A percentile compares a stretch with the other conserved stretches of the same genome.
Conservation (phyloP, 257 asterid genomes). For the Cynanchum wilfordii region DNA sequence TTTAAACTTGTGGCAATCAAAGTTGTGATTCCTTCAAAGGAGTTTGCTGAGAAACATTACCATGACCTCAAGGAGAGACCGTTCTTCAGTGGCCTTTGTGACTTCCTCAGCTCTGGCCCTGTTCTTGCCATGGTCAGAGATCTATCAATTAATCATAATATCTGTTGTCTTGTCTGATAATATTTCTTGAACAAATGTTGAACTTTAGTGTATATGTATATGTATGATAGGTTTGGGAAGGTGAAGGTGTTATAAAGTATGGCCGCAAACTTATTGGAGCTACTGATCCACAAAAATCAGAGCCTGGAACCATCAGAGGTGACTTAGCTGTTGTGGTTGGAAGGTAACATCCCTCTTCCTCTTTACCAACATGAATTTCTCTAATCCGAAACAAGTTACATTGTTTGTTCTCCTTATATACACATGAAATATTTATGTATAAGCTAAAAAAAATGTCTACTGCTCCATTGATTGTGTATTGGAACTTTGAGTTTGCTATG, state of each 20-base stretch:
- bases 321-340: slow-evolving; percentile 95
- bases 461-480: neutral
- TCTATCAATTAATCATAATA: slow-evolving; percentile 5
- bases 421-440: neutral
- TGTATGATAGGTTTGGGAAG: slow-evolving; percentile 89
- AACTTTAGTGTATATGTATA: slow-evolving; percentile 1
- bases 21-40: slow-evolving; percentile 80
- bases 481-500: neutral
- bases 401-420: neutral
- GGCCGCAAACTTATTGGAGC: slow-evolving; percentile 98
- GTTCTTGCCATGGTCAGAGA: slow-evolving; percentile 92
- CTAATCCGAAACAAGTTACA: neutral
- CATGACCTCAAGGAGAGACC: slow-evolving; percentile 95
- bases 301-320: slow-evolving; percentile 99
- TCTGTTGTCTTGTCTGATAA: neutral
- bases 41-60: slow-evolving; percentile 79
- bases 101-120: slow-evolving; percentile 99
- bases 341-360: slow-evolving; percentile 41
- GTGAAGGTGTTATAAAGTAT: slow-evolving; percentile 93
- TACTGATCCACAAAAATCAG: slow-evolving; percentile 98
- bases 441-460: neutral
- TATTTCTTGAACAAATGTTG: neutral
- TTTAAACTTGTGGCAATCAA: slow-evolving; percentile 90
- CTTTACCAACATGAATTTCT: neutral
- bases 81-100: slow-evolving; percentile 86